Conservation (phyloP, 768 basidiomycete genomes). For the Termitomyces heimii region DNA sequence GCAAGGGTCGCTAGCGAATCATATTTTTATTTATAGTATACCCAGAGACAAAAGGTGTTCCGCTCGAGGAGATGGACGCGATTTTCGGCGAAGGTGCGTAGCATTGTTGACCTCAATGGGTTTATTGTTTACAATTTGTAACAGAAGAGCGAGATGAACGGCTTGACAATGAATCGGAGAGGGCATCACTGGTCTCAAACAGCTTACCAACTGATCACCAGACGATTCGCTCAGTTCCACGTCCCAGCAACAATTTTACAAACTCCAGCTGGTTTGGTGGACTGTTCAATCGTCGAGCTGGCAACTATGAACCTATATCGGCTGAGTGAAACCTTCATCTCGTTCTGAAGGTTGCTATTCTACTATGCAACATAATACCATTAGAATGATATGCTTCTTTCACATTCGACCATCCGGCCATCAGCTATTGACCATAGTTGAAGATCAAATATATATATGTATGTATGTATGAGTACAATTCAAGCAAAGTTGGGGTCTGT, state of each 20-base stretch:
- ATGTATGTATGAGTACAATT: not conserved
- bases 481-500: not conserved
- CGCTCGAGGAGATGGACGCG: conserved; percentile 87
- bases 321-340: conserved; percentile 4
- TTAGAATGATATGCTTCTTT: not conserved
- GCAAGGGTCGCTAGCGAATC: not conserved
- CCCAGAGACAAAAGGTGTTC: conserved; percentile 82
- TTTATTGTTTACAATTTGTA: not conserved
- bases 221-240: conserved; percentile 23
- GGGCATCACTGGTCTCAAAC: conserved; percentile 46
- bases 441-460: not conserved
- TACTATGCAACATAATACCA: not conserved
- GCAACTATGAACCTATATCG: conserved; percentile 22
- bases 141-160: conserved; percentile 46
- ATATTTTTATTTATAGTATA: conserved; percentile 44
- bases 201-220: conserved; percentile 30
- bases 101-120: not conserved
- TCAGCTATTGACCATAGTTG: not conserved
- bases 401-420: not conserved
- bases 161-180: conserved; percentile 59
- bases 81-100: conserved; percentile 82
- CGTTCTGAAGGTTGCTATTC: not conserved
- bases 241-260: conserved; percentile 13
- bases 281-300: conserved; percentile 33
- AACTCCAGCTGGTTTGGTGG: conserved; percentile 44